Evolutionary conservation across 805 yeast species (phyloP).

Genomic region (Lipomyces japonicus): DNA sequence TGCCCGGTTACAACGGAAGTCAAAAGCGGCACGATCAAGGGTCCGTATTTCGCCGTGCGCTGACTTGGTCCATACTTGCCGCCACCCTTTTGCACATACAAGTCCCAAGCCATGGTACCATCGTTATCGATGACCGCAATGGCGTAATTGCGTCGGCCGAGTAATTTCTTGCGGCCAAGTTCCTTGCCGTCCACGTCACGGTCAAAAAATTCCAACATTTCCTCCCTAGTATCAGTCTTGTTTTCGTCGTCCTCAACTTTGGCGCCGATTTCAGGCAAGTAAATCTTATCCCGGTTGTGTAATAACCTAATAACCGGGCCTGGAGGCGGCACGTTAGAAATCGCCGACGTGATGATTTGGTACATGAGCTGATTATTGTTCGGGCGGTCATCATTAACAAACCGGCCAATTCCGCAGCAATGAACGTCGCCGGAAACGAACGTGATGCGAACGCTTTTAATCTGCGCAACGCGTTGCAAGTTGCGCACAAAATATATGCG

Average conservation of each 20-base stretch:
- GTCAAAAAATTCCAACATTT: constrained; percentile 28
- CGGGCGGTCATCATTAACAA: constrained; percentile 56
- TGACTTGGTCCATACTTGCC: constrained; percentile 7
- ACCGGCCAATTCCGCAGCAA: constrained; percentile 75
- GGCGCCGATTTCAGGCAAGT: constrained; percentile 19
- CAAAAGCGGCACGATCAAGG: constrained; percentile 19
- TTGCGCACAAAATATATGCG: constrained; percentile 64
- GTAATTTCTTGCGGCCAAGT: constrained; percentile 13
- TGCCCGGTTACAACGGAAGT: neutral
- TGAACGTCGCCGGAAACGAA: constrained; percentile 93
- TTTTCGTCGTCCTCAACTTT: neutral
- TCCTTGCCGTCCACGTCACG: constrained; percentile 28
- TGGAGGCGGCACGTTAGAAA: constrained; percentile 91
- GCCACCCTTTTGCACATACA: constrained; percentile 23
- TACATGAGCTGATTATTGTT: constrained; percentile 55
- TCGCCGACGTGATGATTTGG: constrained; percentile 76
- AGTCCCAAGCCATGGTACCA: constrained; percentile 22
- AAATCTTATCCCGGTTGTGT: constrained; percentile 67
- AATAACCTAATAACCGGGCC: constrained; percentile 73
- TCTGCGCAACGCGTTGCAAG: constrained; percentile 63
- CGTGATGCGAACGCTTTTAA: constrained; percentile 67
- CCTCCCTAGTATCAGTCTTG: constrained; percentile 25
- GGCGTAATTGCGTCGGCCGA: constrained; percentile 25
- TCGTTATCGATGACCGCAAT: constrained; percentile 12
- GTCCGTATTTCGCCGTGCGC: constrained; percentile 23